Base-by-base conservation (phyloP, 805 yeast species). In the Ogataea philodendri region DNA sequence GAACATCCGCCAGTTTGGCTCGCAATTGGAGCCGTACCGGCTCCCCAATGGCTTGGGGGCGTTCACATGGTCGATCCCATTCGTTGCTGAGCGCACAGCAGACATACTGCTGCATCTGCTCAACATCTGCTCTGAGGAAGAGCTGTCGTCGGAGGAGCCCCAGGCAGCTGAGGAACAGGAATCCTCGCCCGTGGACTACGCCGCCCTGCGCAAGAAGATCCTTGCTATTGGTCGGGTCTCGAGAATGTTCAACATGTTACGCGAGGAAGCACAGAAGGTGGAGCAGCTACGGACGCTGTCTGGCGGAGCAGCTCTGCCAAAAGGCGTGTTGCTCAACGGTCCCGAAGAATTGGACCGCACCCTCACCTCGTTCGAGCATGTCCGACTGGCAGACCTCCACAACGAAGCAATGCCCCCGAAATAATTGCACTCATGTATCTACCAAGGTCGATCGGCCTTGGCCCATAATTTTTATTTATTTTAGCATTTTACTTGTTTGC, bases 31-130 rank as follows among this genome's bases (percentile, higher is more conserved):
- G 59, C 97, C 98, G 1, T 90, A 89, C 65, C 88, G 94, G 88
- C 69, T 90, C 44, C 97, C 97, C 5, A 88, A 89, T 59, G 88
- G 89, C 51, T 89, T 88, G 96, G 96, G 90, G 59, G 96, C 88
- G 4, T 90, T 90, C 60, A 83, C 95, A 13, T 90, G 97, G 97
- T 85, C 96, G 2, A 64, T 90, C 42, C 98, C 97, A 5, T 90
- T 90, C 66, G 97, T 90, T 13, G 96, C 96, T 17, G 96, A 89
- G 58, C 90, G 90, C 56, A 84, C 89, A 38, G 79, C 95, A 9
- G 97, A 90, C 55, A 89, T 90, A 82, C 69, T 90, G 54, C 82
- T 87, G 11, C 77, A 95, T 0, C 81, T 90, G 26, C 70, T 90
- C 57, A 90, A 90, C 60, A 85, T 90, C 38, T 89, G 97, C 63